Conservation (phyloP, 306 rosid species). For the Oemleria cerasiformis region DNA sequence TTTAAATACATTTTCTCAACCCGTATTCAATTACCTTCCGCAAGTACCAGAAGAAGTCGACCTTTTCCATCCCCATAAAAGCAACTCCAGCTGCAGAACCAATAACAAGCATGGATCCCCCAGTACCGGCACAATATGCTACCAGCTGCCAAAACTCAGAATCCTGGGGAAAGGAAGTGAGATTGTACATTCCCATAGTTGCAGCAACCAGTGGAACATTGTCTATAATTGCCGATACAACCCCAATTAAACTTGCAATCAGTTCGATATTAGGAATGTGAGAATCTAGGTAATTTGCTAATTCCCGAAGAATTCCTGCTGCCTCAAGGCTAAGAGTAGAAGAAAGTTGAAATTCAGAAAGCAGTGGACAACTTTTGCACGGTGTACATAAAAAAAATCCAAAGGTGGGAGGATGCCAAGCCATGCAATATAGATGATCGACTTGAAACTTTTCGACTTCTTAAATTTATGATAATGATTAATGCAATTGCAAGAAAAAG, state of each 20-base stretch:
- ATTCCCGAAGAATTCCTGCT: slow-evolving; percentile 80
- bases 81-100: slow-evolving; percentile 99
- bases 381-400: background rate
- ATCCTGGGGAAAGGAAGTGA: slow-evolving; percentile 75
- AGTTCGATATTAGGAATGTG: slow-evolving; percentile 63
- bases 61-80: slow-evolving; percentile 98
- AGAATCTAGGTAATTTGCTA: slow-evolving; percentile 81
- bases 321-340: slow-evolving; percentile 69
- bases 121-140: slow-evolving; percentile 92
- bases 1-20: background rate
- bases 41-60: slow-evolving; percentile 93
- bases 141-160: slow-evolving; percentile 93
- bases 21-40: slow-evolving; percentile 48
- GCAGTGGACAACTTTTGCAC: background rate
- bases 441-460: background rate
- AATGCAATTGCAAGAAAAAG: background rate
- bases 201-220: slow-evolving; percentile 95
- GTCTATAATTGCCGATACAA: slow-evolving; percentile 82
- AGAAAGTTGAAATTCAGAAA: slow-evolving; percentile 12
- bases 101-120: slow-evolving; percentile 91
- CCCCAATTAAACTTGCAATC: slow-evolving; percentile 76
- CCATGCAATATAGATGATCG: background rate
- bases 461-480: background rate
- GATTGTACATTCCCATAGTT: slow-evolving; percentile 90
- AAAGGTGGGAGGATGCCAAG: background rate